phyloP scores from a whole-genome alignment of 2,329 filamentous ascomycete genomes.

The Trichoderma breve region DNA sequence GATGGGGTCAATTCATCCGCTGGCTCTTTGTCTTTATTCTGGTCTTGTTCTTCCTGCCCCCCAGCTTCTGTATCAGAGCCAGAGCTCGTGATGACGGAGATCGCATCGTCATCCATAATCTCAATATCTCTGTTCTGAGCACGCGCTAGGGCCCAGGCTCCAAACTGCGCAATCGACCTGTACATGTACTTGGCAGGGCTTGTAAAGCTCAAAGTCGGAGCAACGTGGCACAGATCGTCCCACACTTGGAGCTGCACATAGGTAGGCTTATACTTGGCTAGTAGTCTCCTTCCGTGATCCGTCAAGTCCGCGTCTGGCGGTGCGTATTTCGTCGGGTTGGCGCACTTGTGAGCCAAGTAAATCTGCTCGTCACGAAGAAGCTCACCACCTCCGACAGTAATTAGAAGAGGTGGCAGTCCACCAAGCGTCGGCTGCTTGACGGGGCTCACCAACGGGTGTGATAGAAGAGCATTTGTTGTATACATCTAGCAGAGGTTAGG shows the following conservation, averaged over 20 bases:
- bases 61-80: conserved; percentile 36
- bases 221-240: conserved; percentile 92
- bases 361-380: conserved; percentile 91
- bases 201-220: conserved; percentile 91
- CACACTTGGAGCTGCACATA: conserved; percentile 93
- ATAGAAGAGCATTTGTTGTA: conserved; percentile 78
- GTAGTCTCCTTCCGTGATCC: conserved; percentile 55
- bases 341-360: conserved; percentile 91
- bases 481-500: conserved; percentile 52
- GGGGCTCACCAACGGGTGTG: conserved; percentile 87
- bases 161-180: conserved; percentile 86
- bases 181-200: conserved; percentile 97
- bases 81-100: conserved; percentile 70
- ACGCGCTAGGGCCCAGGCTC: conserved; percentile 82
- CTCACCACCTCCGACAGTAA: conserved; percentile 86
- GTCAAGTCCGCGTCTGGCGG: conserved; percentile 64
- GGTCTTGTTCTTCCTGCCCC: conserved; percentile 23
- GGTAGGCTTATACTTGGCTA: conserved; percentile 74
- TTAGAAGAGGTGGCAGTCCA: conserved; percentile 81
- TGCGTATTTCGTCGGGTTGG: conserved; percentile 74
- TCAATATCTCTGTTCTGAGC: conserved; percentile 79
- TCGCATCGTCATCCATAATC: conserved; percentile 73
- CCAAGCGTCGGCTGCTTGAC: conserved; percentile 84
- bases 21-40: conserved; percentile 25
- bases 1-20: conserved; percentile 24